Evolutionary conservation across 2,329 filamentous ascomycete genomes (phyloP).

Genomic region (Hymenoscyphus salicellus): DNA sequence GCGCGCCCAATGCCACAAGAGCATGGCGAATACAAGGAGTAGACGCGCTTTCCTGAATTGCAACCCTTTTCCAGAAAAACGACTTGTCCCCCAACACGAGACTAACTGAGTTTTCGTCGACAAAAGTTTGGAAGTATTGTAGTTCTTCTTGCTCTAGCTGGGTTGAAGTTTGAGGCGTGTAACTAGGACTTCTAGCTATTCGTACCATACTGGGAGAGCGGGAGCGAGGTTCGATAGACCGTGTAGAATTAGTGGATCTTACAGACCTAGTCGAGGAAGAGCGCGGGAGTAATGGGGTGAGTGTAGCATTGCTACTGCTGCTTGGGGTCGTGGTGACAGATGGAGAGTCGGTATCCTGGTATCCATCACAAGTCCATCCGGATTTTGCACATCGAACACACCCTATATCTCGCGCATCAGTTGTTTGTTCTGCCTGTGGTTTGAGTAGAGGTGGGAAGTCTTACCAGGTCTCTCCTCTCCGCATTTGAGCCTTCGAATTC

Average conservation of each 20-base stretch:
- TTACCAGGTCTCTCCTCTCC: conserved; percentile 29
- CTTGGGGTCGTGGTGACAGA: background rate
- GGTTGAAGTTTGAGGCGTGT: conserved; percentile 3
- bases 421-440: background rate
- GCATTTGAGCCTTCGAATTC: conserved; percentile 33
- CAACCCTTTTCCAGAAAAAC: conserved; percentile 43
- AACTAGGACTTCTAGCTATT: conserved; percentile 5
- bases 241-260: background rate
- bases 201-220: conserved; percentile 11
- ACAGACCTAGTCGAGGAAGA: conserved; percentile 8
- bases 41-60: conserved; percentile 21
- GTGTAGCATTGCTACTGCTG: background rate
- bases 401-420: background rate
- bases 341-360: conserved; percentile 13
- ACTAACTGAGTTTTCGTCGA: conserved; percentile 21
- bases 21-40: conserved; percentile 28
- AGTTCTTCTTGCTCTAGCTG: conserved; percentile 22
- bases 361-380: conserved; percentile 33
- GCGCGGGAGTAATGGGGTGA: conserved; percentile 13
- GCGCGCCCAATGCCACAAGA: conserved; percentile 29
- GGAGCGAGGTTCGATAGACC: conserved; percentile 14
- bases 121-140: conserved; percentile 28
- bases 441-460: background rate
- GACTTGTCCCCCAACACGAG: conserved; percentile 41
- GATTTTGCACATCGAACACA: conserved; percentile 30